Evolutionary conservation across 139 green algal genomes (phyloP).

Genomic region (Chlorella sp.): DNA sequence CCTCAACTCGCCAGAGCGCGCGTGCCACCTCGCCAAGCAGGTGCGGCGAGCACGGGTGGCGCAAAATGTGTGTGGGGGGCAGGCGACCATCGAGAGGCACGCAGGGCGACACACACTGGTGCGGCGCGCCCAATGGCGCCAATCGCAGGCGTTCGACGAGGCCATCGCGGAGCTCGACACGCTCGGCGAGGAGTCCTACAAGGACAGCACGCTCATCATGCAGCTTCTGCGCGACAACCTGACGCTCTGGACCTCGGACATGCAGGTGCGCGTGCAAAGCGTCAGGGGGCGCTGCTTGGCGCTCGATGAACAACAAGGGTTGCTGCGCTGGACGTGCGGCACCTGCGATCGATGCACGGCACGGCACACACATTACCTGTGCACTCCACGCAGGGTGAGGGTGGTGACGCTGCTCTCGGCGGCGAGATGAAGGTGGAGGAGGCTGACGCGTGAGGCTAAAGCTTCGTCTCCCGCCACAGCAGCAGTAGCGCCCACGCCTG

Average conservation of each 20-base stretch:
- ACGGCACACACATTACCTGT: too few relatives aligned
- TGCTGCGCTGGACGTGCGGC: too few relatives aligned
- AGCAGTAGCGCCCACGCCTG: too few relatives aligned
- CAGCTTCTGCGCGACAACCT: slow-evolving; percentile 98
- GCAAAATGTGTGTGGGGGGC: too few relatives aligned
- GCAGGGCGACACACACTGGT: background rate
- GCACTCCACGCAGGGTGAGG: slow-evolving; percentile 10
- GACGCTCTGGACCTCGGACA: slow-evolving; percentile 98
- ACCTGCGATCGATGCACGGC: too few relatives aligned
- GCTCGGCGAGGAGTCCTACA: slow-evolving; percentile 97
- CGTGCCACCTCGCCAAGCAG: slow-evolving; percentile 96
- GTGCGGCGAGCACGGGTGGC: too few relatives aligned
- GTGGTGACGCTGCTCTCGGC: slow-evolving; percentile 14
- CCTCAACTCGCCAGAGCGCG: slow-evolving; percentile 91
- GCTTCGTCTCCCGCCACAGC: too few relatives aligned
- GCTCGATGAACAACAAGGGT: too few relatives aligned
- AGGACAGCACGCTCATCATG: slow-evolving; percentile 99
- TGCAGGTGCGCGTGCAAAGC: slow-evolving; percentile 65
- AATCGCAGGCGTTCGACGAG: slow-evolving; percentile 97
- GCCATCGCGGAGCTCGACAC: slow-evolving; percentile 98
- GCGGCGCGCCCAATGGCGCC: too few relatives aligned
- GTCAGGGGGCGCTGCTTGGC: too few relatives aligned
- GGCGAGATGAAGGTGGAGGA: slow-evolving; percentile 62
- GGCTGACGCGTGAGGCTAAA: slow-evolving; percentile 42
- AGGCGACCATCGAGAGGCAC: background rate